Base-by-base conservation (phyloP, 2,329 filamentous ascomycete species). In the Exophiala oligosperma region DNA sequence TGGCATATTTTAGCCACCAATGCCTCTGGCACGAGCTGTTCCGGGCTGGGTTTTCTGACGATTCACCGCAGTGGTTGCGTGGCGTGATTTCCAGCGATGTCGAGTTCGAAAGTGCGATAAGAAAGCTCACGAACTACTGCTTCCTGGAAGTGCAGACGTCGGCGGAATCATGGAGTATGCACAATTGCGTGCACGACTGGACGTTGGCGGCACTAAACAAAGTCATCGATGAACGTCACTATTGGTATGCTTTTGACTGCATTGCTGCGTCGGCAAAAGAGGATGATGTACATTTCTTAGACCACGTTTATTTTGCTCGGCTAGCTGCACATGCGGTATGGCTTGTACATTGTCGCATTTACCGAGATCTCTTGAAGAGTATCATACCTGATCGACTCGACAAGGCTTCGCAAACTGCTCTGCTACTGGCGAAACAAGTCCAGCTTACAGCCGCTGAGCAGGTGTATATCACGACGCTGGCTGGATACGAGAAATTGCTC, bases 1-100 rank as follows among this genome's bases (percentile, higher is more conserved):
- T 74, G 71, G 75, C 73, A 17, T 75, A 71, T 56, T 76, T 81
- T 56, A 70, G 74, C 59, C 74, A 76, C 60, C 67, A 73, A 12
- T 75, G 79, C 60, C 60, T 81, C 3, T 81, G 74, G 77, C 77
- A 71, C 61, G 71, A 78, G 54, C 69, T 80, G 17, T 59, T 80
- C 17, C 32, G 14, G 12, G 50, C 61, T 8, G 56, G 43, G 21
- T 44, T 32, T 3, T n/a, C 21, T n/a, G 46, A 63, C 57, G 32
- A 47, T 9, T 12, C 49, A 7, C 54, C 58, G n/a, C 47, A 26
- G 71, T 70, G 72, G 61, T 41, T 64, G 8, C 46, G 17, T 14
- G 40, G 35, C 7, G 2, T 56, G 12, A 44, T 44, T 41, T 26
- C 23, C 26, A 43, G 57, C 40, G 43, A 56, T 11, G n/a, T 58